Evolutionary conservation across 2,329 filamentous ascomycete genomes (phyloP).

Genomic region (Alternaria gansuensis): DNA sequence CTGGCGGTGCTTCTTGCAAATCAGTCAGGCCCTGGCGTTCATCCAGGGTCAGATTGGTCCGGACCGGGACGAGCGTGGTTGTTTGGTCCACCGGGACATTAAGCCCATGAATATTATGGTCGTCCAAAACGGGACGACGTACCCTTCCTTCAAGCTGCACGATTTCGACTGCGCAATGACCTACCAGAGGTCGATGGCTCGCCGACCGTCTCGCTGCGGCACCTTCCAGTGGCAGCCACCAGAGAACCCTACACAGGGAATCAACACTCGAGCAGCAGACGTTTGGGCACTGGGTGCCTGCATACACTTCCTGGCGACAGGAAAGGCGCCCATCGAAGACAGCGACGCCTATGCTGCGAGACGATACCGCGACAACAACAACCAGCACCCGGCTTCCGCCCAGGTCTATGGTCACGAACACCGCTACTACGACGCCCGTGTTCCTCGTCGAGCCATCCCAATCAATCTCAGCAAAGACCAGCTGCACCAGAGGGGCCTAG

Average conservation of each 20-base stretch:
- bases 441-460: slow-evolving; percentile 30
- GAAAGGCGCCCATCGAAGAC: slow-evolving; percentile 28
- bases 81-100: slow-evolving; percentile 38
- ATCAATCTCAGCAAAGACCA: slow-evolving; percentile 30
- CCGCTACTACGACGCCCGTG: slow-evolving; percentile 30
- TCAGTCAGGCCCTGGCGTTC: slow-evolving; percentile 41
- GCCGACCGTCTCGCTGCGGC: slow-evolving; percentile 18
- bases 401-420: slow-evolving; percentile 6
- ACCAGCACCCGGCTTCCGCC: slow-evolving; percentile 8
- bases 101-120: slow-evolving; percentile 46
- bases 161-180: slow-evolving; percentile 36
- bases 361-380: background rate
- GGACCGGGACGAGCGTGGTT: background rate
- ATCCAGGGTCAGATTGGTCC: slow-evolving; percentile 33
- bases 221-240: slow-evolving; percentile 44
- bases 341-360: background rate
- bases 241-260: slow-evolving; percentile 33
- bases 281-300: slow-evolving; percentile 47
- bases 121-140: slow-evolving; percentile 31
- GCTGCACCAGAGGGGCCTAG: background rate
- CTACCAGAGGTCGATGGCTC: slow-evolving; percentile 11
- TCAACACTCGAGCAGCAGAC: slow-evolving; percentile 41
- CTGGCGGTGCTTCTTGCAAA: slow-evolving; percentile 43
- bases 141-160: slow-evolving; percentile 40
- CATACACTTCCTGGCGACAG: slow-evolving; percentile 42